Evolutionary conservation across 345 rosid genomes (phyloP).

Genomic region (Turnera subulata): DNA sequence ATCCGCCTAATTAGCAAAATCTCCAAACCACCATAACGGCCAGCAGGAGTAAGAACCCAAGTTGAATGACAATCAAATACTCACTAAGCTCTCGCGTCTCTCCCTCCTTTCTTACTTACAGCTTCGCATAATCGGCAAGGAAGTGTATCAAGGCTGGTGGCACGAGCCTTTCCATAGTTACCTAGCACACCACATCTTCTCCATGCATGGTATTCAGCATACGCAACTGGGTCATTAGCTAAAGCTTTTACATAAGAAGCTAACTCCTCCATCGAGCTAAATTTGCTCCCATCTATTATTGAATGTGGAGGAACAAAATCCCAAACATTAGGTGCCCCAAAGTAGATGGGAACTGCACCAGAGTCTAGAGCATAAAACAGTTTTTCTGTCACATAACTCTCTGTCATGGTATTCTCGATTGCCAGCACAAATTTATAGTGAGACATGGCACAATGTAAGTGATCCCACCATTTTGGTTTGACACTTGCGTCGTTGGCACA

Average conservation of each 20-base stretch:
- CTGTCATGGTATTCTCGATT: constrained; percentile 75
- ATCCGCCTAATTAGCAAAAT: constrained; percentile 4
- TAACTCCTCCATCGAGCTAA: constrained; percentile 55
- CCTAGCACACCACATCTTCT: constrained; percentile 83
- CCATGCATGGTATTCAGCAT: constrained; percentile 92
- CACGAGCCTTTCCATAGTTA: constrained; percentile 55
- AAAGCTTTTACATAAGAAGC: constrained; percentile 61
- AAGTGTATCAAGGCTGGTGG: constrained; percentile 73
- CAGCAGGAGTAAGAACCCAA: constrained; percentile 4
- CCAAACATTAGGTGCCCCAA: constrained; percentile 82
- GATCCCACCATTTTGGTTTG: constrained; percentile 81
- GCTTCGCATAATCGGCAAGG: constrained; percentile 89
- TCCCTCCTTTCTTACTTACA: constrained; percentile 67
- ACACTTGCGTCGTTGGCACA: constrained; percentile 44
- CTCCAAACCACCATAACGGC: background rate
- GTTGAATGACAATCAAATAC: background rate
- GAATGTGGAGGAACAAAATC: constrained; percentile 87
- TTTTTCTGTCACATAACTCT: constrained; percentile 91
- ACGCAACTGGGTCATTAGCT: constrained; percentile 68
- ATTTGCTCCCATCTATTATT: constrained; percentile 74
- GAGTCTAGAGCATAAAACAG: constrained; percentile 85
- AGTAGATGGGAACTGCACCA: constrained; percentile 80
- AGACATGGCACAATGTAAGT: constrained; percentile 93
- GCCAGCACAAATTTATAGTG: constrained; percentile 92
- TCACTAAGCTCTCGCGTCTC: constrained; percentile 34